These are phyloP conservation scores for Suillus americanus DNA, from an alignment of 768 basidiomycete species.

Conservation along the genomic window DNA sequence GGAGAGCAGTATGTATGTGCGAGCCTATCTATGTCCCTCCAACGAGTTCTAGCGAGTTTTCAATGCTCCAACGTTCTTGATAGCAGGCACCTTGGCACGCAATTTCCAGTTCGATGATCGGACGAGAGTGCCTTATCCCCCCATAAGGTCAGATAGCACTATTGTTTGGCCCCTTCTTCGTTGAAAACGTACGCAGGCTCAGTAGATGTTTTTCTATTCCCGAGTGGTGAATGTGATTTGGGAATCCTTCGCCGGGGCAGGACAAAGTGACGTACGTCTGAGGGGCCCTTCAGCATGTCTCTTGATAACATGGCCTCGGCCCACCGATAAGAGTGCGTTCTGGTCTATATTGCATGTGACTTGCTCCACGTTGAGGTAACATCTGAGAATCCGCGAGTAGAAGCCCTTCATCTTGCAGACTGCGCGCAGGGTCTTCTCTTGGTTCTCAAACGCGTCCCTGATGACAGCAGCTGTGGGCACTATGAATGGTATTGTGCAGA, in stretches of 20 bases:
- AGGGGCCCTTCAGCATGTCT: conserved; percentile 4
- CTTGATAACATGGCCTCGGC: conserved; percentile 8
- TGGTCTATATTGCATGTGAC: conserved; percentile 9
- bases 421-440: conserved; percentile 8
- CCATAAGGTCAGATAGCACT: neutral
- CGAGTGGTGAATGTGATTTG: too few species aligned
- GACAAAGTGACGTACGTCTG: neutral
- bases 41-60: neutral
- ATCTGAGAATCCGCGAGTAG: conserved; percentile 9
- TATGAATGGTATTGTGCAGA: neutral
- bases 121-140: neutral
- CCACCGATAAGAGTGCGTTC: conserved; percentile 5
- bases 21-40: neutral
- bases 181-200: neutral
- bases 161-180: neutral
- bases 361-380: conserved; percentile 13
- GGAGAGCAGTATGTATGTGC: neutral
- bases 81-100: neutral
- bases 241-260: neutral
- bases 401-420: conserved; percentile 11
- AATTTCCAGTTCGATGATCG: neutral
- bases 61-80: neutral
- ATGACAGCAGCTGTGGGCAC: conserved; percentile 2
- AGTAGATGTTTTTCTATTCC: neutral
- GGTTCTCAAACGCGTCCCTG: conserved; percentile 9